phyloP scores from a whole-genome alignment of 2,329 filamentous ascomycete genomes.

The Phoma sp. region DNA sequence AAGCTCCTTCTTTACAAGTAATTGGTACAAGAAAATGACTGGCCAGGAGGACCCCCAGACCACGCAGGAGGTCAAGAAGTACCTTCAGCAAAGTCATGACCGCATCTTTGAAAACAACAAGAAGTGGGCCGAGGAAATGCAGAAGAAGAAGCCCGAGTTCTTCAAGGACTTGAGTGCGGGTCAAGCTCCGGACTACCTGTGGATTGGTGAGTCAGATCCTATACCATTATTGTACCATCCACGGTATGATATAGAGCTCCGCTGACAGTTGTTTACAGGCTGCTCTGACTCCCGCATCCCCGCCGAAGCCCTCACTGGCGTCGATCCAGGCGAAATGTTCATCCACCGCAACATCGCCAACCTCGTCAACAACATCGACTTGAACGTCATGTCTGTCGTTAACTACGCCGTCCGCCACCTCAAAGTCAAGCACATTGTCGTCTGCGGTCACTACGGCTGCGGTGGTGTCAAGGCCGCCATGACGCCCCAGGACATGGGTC shows the following conservation, averaged over 20 bases:
- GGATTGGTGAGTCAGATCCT: conserved; percentile 43
- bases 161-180: conserved; percentile 69
- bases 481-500: conserved; percentile 71
- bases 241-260: background rate
- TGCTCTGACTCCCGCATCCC: conserved; percentile 51
- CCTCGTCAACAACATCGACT: conserved; percentile 49
- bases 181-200: conserved; percentile 72
- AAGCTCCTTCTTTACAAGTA: conserved; percentile 17
- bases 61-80: conserved; percentile 47
- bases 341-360: conserved; percentile 47
- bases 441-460: conserved; percentile 73
- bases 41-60: conserved; percentile 23
- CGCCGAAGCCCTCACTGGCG: conserved; percentile 50
- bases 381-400: conserved; percentile 51
- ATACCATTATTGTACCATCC: background rate
- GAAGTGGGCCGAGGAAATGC: conserved; percentile 68
- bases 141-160: conserved; percentile 66
- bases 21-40: conserved; percentile 31
- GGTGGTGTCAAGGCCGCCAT: conserved; percentile 69
- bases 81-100: conserved; percentile 69
- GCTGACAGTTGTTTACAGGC: conserved; percentile 28
- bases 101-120: conserved; percentile 73
- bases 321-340: conserved; percentile 44
- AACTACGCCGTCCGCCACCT: conserved; percentile 51
- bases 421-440: conserved; percentile 70